Evolutionary conservation across 2,329 filamentous ascomycete genomes (phyloP).

Genomic region (Penicillium sp.): DNA sequence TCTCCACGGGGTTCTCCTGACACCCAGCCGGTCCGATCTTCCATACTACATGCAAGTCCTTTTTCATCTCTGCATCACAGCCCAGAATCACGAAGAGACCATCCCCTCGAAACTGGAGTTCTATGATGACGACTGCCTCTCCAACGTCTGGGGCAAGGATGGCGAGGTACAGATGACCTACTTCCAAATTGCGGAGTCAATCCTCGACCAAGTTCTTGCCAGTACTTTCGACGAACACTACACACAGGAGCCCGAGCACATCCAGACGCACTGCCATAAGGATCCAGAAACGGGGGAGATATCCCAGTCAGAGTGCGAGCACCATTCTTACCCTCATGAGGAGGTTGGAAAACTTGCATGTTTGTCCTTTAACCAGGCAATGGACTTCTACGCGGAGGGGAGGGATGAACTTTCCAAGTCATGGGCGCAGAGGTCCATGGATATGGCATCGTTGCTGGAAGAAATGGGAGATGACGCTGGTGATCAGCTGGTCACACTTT

Average conservation of each 20-base stretch:
- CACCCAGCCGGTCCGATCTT: neutral
- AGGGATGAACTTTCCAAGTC: constrained; percentile 32
- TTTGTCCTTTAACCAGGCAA: constrained; percentile 55
- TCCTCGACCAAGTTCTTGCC: constrained; percentile 35
- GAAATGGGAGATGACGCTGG: constrained; percentile 22
- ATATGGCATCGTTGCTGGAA: constrained; percentile 30
- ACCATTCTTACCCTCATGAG: constrained; percentile 47
- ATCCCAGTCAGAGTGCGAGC: neutral
- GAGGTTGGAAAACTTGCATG: constrained; percentile 61
- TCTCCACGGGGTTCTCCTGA: too few species aligned
- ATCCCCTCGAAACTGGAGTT: neutral
- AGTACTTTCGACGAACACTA: constrained; percentile 14
- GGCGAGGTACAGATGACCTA: constrained; percentile 4
- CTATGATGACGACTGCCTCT: neutral
- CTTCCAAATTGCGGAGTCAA: constrained; percentile 30
- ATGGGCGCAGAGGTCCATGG: constrained; percentile 40
- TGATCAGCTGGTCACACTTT: neutral
- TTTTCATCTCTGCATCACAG: neutral
- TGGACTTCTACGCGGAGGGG: constrained; percentile 50
- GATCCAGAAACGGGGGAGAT: neutral
- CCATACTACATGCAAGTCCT: neutral
- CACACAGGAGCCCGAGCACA: neutral
- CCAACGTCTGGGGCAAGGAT: neutral
- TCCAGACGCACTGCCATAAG: neutral
- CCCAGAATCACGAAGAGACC: neutral